These are phyloP conservation scores for Hypericum perforatum DNA, from an alignment of 345 rosid species.

Conservation along the genomic window DNA sequence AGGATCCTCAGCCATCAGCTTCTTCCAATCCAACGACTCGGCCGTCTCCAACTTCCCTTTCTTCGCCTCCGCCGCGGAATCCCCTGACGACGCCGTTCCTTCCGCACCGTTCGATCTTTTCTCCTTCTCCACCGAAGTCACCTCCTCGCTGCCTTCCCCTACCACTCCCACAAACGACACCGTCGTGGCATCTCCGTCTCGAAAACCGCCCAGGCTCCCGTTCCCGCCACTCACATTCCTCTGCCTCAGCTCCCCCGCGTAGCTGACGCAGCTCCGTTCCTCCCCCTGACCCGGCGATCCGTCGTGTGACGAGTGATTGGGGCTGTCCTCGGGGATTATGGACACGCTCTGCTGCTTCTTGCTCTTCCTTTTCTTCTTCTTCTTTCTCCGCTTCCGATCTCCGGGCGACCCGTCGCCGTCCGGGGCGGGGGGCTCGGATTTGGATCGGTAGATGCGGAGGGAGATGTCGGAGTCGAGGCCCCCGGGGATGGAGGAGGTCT, in stretches of 20 bases:
- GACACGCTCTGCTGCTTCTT: slow-evolving; percentile 5
- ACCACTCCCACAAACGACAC: slow-evolving; percentile 12
- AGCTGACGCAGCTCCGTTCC: slow-evolving; percentile 16
- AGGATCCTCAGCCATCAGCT: slow-evolving; percentile 62
- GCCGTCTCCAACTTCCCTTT: slow-evolving; percentile 44
- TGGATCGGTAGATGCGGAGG: slow-evolving; percentile 24
- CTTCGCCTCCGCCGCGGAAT: too few relatives aligned
- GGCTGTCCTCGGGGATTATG: slow-evolving; percentile 28
- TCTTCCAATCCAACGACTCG: slow-evolving; percentile 78
- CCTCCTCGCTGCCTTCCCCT: slow-evolving; percentile 26
- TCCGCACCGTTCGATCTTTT: slow-evolving; percentile 23
- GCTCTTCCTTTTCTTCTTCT: slow-evolving; percentile 33
- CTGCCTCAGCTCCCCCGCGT: slow-evolving; percentile 50
- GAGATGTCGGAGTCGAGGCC: slow-evolving; percentile 16
- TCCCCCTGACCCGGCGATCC: neutral
- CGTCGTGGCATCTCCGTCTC: slow-evolving; percentile 6
- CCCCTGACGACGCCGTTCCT: too few relatives aligned
- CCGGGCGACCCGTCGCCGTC: neutral
- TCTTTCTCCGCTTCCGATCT: slow-evolving; percentile 13
- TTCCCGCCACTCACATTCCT: slow-evolving; percentile 22
- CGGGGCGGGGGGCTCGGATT: slow-evolving; percentile 24
- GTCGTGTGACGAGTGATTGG: neutral
- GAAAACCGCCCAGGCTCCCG: too few relatives aligned
- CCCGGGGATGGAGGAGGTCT: slow-evolving; percentile 20
- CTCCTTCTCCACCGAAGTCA: slow-evolving; percentile 21